Evolutionary conservation across 228 moss, liverwort and hornwort genomes (phyloP).

Genomic region (Sphagnum fallax): DNA sequence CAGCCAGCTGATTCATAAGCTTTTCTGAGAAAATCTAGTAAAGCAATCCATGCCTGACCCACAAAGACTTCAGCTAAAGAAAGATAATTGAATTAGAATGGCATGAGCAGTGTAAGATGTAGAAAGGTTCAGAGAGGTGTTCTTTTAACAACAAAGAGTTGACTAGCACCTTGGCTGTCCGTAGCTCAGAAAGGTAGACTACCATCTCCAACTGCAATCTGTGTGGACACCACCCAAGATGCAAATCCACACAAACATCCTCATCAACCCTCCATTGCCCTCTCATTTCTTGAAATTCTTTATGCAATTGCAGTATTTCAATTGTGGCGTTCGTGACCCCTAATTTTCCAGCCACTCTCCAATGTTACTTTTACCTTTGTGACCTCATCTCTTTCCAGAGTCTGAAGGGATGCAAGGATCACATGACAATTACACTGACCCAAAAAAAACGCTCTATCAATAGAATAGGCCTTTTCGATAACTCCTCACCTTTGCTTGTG

Average conservation of each 20-base stretch:
- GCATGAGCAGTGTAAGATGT: neutral
- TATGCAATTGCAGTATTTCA: neutral
- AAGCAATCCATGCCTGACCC: neutral
- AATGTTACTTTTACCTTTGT: too few relatives aligned
- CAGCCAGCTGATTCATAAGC: too few relatives aligned
- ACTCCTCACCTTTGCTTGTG: conserved; percentile 40
- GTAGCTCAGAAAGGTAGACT: conserved; percentile 30
- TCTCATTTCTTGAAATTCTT: neutral
- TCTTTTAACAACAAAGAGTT: too few relatives aligned
- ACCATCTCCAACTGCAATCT: conserved; percentile 53
- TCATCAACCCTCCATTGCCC: neutral
- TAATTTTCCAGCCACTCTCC: too few relatives aligned
- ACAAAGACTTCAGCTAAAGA: neutral
- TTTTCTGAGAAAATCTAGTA: neutral
- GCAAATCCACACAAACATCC: neutral
- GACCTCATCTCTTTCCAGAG: too few relatives aligned
- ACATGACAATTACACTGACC: neutral
- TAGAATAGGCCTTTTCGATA: neutral
- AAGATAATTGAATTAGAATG: neutral
- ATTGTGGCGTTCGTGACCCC: too few relatives aligned
- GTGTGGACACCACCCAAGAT: neutral
- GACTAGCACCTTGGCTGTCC: conserved; percentile 31
- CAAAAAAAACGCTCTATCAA: neutral
- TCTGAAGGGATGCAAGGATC: too few relatives aligned
- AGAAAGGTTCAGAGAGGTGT: neutral